phyloP scores from a whole-genome alignment of 805 yeast species.

The Sungouiozyma ichnusensis region DNA sequence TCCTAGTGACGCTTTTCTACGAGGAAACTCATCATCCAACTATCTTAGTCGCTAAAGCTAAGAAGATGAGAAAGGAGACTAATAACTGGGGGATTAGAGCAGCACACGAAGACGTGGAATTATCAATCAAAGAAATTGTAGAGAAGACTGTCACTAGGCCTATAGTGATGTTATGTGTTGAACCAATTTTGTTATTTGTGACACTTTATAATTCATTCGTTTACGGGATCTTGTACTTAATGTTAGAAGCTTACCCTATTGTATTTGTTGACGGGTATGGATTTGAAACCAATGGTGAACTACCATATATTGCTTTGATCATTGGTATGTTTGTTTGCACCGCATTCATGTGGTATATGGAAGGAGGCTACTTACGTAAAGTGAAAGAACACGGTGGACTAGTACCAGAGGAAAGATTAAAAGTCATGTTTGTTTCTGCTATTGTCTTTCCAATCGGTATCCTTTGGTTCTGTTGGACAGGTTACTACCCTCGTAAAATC shows the following conservation, averaged over 20 bases:
- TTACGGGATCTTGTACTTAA: conserved; percentile 67
- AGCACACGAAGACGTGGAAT: conserved; percentile 54
- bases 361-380: conserved; percentile 39
- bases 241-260: conserved; percentile 67
- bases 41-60: conserved; percentile 41
- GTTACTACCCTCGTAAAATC: conserved; percentile 54
- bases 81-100: conserved; percentile 80
- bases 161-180: conserved; percentile 49
- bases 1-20: conserved; percentile 31
- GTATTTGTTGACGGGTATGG: conserved; percentile 55
- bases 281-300: conserved; percentile 40
- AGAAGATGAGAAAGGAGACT: conserved; percentile 49
- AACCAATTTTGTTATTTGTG: conserved; percentile 62
- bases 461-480: conserved; percentile 85
- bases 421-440: conserved; percentile 66
- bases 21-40: conserved; percentile 42
- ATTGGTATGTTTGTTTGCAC: conserved; percentile 51
- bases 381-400: conserved; percentile 45
- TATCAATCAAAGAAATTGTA: conserved; percentile 47
- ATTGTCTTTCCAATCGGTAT: conserved; percentile 66
- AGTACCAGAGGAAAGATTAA: conserved; percentile 72
- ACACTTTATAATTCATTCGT: conserved; percentile 68
- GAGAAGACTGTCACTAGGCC: conserved; percentile 62
- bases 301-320: conserved; percentile 72
- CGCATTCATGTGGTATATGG: conserved; percentile 39